These are phyloP conservation scores for Cicer bijugum DNA, from an alignment of 306 rosid genomes.

Conservation along the genomic window DNA sequence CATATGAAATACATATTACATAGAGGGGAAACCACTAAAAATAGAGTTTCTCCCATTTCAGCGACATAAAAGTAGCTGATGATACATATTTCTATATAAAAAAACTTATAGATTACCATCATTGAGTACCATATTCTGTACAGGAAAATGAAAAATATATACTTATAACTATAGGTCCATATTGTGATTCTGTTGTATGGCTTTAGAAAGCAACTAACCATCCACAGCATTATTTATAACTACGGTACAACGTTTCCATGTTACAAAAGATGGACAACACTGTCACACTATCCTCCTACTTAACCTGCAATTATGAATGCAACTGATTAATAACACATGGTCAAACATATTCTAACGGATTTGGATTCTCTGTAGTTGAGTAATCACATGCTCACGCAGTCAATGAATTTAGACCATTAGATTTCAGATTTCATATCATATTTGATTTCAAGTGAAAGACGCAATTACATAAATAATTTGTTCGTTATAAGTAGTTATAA, in stretches of 20 bases:
- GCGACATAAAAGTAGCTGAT: constrained; percentile 44
- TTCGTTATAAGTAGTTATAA: too few species aligned
- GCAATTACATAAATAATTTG: too few species aligned
- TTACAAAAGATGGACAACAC: constrained; percentile 34
- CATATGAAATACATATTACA: constrained; percentile 25
- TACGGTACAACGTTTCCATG: constrained; percentile 37
- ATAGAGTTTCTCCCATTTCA: constrained; percentile 47
- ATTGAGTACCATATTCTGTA: constrained; percentile 44
- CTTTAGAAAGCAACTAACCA: constrained; percentile 53
- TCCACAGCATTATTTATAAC: constrained; percentile 37
- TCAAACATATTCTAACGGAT: not conserved
- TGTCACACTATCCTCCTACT: constrained; percentile 15
- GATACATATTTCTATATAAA: constrained; percentile 39
- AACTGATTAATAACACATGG: not conserved
- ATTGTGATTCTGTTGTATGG: constrained; percentile 51
- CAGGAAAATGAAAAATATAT: constrained; percentile 46
- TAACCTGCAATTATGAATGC: constrained; percentile 1
- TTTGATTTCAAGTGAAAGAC: too few species aligned
- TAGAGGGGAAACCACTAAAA: constrained; percentile 39
- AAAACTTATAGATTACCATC: constrained; percentile 44
- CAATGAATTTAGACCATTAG: not conserved
- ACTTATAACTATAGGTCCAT: constrained; percentile 39
- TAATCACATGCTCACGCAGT: not conserved
- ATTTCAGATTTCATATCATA: too few species aligned
- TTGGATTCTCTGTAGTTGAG: not conserved